Evolutionary conservation across 768 basidiomycete species (phyloP).

Genomic region (Porphyrellus cyaneotinctus): DNA sequence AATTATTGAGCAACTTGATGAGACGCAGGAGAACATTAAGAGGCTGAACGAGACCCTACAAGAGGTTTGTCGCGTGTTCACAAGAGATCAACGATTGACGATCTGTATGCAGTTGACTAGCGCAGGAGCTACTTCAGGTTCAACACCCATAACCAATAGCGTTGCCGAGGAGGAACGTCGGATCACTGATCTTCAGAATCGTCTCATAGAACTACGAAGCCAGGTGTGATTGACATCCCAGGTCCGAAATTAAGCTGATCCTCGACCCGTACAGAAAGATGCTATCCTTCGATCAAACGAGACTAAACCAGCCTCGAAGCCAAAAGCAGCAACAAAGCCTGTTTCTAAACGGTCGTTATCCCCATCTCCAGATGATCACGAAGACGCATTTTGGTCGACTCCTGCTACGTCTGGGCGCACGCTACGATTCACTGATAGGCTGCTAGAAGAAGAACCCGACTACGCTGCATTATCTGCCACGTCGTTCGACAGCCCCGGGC

Average conservation of each 20-base stretch:
- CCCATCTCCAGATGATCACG: constrained; percentile 36
- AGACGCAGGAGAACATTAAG: constrained; percentile 35
- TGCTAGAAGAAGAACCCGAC: constrained; percentile 61
- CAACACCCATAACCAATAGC: constrained; percentile 26
- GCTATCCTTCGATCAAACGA: constrained; percentile 24
- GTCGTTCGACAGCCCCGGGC: constrained; percentile 46
- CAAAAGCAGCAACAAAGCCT: constrained; percentile 10
- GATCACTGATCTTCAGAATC: constrained; percentile 40
- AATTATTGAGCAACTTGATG: constrained; percentile 38
- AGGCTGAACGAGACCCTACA: constrained; percentile 34
- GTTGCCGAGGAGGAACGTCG: constrained; percentile 39
- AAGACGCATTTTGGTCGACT: constrained; percentile 63
- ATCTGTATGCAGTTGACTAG: constrained; percentile 14
- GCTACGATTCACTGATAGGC: constrained; percentile 59
- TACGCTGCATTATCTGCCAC: constrained; percentile 45
- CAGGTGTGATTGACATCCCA: constrained; percentile 29
- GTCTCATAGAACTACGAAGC: constrained; percentile 38
- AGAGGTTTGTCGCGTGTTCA: constrained; percentile 33
- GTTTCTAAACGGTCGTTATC: constrained; percentile 13
- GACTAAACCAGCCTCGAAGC: constrained; percentile 2
- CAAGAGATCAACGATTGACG: constrained; percentile 5
- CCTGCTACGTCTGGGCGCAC: constrained; percentile 51
- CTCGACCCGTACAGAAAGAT: constrained; percentile 24
- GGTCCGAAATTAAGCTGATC: neutral
- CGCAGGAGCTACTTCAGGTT: constrained; percentile 11